Evolutionary conservation across 2,329 filamentous ascomycete genomes (phyloP), one percentile per base, ranked within the genome.

Genomic region (Raffaelea albimanens): DNA sequence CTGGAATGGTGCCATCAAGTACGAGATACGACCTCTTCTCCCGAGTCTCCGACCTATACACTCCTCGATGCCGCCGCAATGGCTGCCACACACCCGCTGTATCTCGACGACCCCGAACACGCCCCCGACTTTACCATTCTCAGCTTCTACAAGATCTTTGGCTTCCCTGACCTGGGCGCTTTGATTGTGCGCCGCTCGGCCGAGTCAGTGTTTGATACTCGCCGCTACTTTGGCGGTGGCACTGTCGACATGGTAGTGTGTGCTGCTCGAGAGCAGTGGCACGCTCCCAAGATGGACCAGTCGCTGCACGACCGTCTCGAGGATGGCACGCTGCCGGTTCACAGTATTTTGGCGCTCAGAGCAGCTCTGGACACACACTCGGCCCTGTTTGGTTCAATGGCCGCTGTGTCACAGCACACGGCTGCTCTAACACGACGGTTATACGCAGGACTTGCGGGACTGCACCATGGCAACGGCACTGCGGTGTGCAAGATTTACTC

Each of bases 141-240:
- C 39, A 96, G 90, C 63, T 81, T 97, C 53, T 94, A 96, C 68
- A 98, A 97, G 63, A 90, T 96, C n/a, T 97, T 97, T 62, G 91
- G 93, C 1, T 96, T 96, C 54, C 91, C 91, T 0, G 87, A 97
- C 60, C 70, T 97, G 2, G 91, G 91, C 2, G 89, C 83, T 1
- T 67, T 98, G 49, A 80, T 97, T 25, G 80, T 97, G 13, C 80
- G 85, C 39, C 89, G 87, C 56, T 72, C 78, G 29, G 78, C 85
- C 13, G 79, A 77, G 7, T 62, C 73, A 36, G 60, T 83, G 3
- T 81, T 95, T 42, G 68, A 76, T 29, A 69, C 71, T 39, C 78
- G 88, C 50, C 81, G 70, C 52, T 98, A 94, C 58, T 98, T 98
- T 65, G 91, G 91, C 5, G 93, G 91, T 7, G 93, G 93, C 3